These are phyloP conservation scores for Ampelomyces quisqualis DNA, from an alignment of 2,329 filamentous ascomycete species.

Conservation along the genomic window DNA sequence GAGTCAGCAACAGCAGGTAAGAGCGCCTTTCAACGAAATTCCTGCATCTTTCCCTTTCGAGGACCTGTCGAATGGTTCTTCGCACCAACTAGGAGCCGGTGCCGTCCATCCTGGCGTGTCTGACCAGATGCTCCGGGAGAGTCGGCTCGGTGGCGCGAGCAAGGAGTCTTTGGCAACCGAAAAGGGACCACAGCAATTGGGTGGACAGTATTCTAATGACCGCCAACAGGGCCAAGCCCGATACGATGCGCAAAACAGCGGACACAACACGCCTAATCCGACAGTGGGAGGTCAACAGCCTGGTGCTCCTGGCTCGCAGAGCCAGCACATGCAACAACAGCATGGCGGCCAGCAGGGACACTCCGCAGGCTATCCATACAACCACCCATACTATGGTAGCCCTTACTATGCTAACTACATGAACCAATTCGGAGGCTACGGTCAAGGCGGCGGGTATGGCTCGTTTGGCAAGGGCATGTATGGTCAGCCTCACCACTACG, in stretches of 20 bases:
- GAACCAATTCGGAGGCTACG: constrained; percentile 61
- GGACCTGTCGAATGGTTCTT: neutral
- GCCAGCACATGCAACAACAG: constrained; percentile 53
- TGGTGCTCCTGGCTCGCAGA: constrained; percentile 49
- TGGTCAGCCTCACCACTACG: constrained; percentile 63
- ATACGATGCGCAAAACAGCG: constrained; percentile 80
- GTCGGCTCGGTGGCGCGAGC: constrained; percentile 4
- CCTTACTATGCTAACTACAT: constrained; percentile 65
- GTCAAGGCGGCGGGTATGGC: constrained; percentile 51
- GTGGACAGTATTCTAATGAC: constrained; percentile 17
- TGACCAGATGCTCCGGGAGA: constrained; percentile 6
- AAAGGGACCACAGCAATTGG: constrained; percentile 2
- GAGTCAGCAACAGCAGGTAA: constrained; percentile 60
- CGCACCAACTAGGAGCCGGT: neutral
- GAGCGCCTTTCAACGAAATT: constrained; percentile 13
- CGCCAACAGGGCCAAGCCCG: constrained; percentile 60
- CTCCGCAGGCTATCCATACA: constrained; percentile 48
- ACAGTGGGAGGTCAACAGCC: constrained; percentile 59
- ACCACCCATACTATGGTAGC: constrained; percentile 63
- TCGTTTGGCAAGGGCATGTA: constrained; percentile 63
- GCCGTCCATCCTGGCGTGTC: constrained; percentile 4
- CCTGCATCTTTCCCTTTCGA: constrained; percentile 2
- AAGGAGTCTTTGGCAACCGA: constrained; percentile 9
- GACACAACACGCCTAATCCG: constrained; percentile 87
- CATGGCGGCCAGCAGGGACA: constrained; percentile 46